These are phyloP conservation scores for Juncus effusus DNA, from an alignment of 176 grass and related monocot species.

Conservation along the genomic window DNA sequence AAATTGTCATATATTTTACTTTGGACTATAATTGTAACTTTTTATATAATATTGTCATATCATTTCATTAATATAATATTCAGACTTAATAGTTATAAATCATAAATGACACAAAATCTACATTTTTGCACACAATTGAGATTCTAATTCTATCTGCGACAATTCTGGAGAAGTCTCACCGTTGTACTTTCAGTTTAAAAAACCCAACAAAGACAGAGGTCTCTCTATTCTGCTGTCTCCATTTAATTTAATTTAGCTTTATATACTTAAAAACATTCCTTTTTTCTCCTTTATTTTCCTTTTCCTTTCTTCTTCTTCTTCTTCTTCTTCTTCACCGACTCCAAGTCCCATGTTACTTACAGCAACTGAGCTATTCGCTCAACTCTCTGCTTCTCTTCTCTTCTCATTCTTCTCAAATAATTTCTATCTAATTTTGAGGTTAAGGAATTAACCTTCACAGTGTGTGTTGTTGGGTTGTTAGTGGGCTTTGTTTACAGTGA, in stretches of 20 bases:
- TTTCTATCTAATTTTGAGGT: neutral
- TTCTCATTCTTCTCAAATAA: neutral
- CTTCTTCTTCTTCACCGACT: constrained; percentile 12
- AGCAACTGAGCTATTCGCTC: constrained; percentile 8
- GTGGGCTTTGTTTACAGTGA: neutral
- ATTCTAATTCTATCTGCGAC: too few relatives aligned
- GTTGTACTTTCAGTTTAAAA: too few relatives aligned
- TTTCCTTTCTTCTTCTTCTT: constrained; percentile 8
- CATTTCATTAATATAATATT: too few relatives aligned
- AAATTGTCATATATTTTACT: too few relatives aligned
- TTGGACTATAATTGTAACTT: too few relatives aligned
- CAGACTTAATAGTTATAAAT: too few relatives aligned
- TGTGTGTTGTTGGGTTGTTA: neutral
- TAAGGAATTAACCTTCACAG: neutral
- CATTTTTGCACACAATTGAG: too few relatives aligned
- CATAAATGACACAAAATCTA: too few relatives aligned
- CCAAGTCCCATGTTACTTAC: constrained; percentile 19
- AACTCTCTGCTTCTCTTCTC: neutral
- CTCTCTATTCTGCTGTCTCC: neutral
- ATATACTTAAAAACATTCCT: constrained; percentile 16
- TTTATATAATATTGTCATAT: too few relatives aligned
- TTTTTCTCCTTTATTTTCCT: constrained; percentile 8
- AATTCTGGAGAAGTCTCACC: too few relatives aligned
- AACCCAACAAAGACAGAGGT: too few relatives aligned
- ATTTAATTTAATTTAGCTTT: constrained; percentile 9